A percentile compares a stretch with the other conserved stretches of the same genome.
Evolutionary conservation across 192 early-diverging fungal species (phyloP).

Genomic region (Coemansia sp.): DNA sequence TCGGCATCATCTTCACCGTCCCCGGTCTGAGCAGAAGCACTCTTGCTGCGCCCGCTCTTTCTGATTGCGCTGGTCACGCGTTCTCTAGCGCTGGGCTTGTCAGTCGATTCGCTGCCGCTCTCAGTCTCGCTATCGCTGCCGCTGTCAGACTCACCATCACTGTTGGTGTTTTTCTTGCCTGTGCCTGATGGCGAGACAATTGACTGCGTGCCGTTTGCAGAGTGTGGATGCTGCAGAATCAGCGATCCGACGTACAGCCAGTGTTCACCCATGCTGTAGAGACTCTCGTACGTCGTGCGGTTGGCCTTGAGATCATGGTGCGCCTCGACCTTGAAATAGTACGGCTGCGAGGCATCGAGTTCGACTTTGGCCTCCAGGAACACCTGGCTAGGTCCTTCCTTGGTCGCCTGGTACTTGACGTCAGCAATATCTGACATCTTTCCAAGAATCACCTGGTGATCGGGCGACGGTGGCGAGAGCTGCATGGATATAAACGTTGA

Average conservation of each 20-base stretch:
- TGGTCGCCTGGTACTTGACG: conserved; percentile 13
- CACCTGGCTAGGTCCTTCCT: conserved; percentile 25
- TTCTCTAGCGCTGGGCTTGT: not conserved
- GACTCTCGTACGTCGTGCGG: conserved; percentile 42
- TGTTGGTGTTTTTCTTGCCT: not conserved
- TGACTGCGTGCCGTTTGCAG: not conserved
- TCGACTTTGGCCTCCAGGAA: conserved; percentile 23
- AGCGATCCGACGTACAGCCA: conserved; percentile 48
- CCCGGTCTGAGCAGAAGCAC: not conserved
- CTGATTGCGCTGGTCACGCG: conserved; percentile 1
- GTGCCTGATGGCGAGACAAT: not conserved
- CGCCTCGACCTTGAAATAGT: conserved; percentile 46
- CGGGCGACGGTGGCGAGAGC: conserved; percentile 24
- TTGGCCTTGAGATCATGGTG: conserved; percentile 41
- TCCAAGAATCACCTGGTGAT: conserved; percentile 24
- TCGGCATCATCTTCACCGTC: not conserved
- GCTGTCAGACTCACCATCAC: too few species aligned
- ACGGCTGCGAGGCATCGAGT: conserved; percentile 12
- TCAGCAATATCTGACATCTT: conserved; percentile 13
- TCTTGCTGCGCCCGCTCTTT: conserved; percentile 5
- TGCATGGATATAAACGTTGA: conserved; percentile 26
- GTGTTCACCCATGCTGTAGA: conserved; percentile 30
- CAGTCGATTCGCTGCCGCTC: not conserved
- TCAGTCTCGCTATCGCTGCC: too few species aligned
- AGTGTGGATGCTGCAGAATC: conserved; percentile 35